Conservation (phyloP, 2,329 filamentous ascomycete species). For the Fusarium algeriense region DNA sequence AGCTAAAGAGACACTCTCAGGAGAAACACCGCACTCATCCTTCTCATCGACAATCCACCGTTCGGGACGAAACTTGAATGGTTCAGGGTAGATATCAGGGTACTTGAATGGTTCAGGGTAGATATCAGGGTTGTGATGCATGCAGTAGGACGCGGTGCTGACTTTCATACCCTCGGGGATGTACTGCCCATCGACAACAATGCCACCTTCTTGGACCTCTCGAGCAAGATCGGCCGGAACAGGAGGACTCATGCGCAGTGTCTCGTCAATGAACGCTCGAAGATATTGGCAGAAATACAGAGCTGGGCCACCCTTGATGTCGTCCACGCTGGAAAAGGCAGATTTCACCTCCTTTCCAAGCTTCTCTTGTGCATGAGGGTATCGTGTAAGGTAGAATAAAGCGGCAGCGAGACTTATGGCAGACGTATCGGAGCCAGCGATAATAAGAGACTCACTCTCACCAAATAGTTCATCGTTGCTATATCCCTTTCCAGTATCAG, state of each 20-base stretch:
- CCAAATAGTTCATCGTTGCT: constrained; percentile 39
- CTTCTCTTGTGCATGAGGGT: constrained; percentile 17
- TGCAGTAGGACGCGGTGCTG: constrained; percentile 22
- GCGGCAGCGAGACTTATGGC: constrained; percentile 29
- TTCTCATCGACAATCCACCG: constrained; percentile 29
- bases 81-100: constrained; percentile 24
- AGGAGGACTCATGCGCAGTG: constrained; percentile 41
- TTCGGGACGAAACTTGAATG: constrained; percentile 32
- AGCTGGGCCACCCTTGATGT: constrained; percentile 17
- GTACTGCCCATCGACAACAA: constrained; percentile 31
- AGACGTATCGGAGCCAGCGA: constrained; percentile 41
- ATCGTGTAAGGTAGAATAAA: constrained; percentile 38
- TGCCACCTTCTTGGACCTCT: constrained; percentile 30
- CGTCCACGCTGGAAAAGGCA: constrained; percentile 19
- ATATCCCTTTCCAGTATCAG: constrained; percentile 44
- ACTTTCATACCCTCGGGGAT: constrained; percentile 31
- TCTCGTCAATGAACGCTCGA: constrained; percentile 44
- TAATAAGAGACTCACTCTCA: constrained; percentile 43
- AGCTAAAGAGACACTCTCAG: constrained; percentile 12
- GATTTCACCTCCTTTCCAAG: constrained; percentile 23
- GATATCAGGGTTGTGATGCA: constrained; percentile 30
- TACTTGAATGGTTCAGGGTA: no score
- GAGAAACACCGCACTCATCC: not conserved
- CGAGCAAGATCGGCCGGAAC: constrained; percentile 34
- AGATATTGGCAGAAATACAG: constrained; percentile 42